Percentiles rank a stretch among this genome's conserved stretches.
Conservation (phyloP, 441 rosid species). For the Lepidium campestre region DNA sequence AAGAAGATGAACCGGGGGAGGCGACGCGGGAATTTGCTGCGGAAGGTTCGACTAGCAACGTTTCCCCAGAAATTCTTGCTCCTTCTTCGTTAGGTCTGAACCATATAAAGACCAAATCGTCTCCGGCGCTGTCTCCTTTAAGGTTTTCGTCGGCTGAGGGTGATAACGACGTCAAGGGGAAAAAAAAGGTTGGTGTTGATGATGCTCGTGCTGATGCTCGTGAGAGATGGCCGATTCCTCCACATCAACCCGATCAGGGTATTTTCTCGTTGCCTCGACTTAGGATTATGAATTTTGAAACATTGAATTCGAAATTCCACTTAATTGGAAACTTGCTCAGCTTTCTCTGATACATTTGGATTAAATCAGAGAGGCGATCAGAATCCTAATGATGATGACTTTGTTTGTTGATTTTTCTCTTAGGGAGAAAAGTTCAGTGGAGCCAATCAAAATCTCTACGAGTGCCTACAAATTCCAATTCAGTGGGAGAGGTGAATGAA, state of each 20-base stretch:
- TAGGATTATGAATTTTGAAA: not conserved
- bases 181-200: conserved; percentile 4
- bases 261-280: not conserved
- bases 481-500: conserved; percentile 63
- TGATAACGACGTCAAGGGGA: conserved; percentile 23
- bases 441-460: conserved; percentile 67
- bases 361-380: not conserved
- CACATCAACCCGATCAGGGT: conserved; percentile 45
- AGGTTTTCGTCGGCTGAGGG: conserved; percentile 39
- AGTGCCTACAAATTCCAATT: conserved; percentile 39
- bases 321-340: not conserved
- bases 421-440: conserved; percentile 61
- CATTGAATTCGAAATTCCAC: not conserved
- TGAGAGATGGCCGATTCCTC: conserved; percentile 33
- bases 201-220: conserved; percentile 28
- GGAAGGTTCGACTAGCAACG: conserved; percentile 10
- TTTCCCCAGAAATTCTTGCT: conserved; percentile 41
- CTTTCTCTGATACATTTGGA: not conserved
- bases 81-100: conserved; percentile 74
- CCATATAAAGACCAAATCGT: conserved; percentile 69
- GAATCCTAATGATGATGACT: not conserved
- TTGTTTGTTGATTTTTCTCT: not conserved
- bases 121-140: conserved; percentile 48
- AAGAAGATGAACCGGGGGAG: not conserved
- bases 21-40: not conserved